Evolutionary conservation across 345 rosid genomes (phyloP), one percentile per base, ranked within the genome.

Genomic region (Pugionium cornutum): DNA sequence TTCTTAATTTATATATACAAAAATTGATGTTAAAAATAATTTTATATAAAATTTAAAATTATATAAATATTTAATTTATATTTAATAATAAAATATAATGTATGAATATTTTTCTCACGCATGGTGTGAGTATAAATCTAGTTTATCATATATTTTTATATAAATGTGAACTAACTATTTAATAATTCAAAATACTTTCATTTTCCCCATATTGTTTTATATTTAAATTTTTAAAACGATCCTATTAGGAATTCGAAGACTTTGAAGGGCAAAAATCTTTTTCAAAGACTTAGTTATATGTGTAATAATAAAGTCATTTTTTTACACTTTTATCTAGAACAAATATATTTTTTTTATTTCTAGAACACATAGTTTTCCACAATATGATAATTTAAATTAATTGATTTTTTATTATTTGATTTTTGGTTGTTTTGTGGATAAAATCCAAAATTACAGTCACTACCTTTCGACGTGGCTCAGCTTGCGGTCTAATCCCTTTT

Each of bases 231-330:
- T 1, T 40, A 8, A 40, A 40, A 2, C 8, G 68, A 66, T 59
- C 72, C 77, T 52, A 66, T 63, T 66, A 67, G 73, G 77, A 53
- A 60, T 44, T 45, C 2, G 46, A 54, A 67, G 73, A 74, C 77
- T 73, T 67, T 60, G 32, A 36, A 60, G 60, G 62, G 9, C 53
- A 67, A 52, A 67, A 52, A 67, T 74, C 64, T 8, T 47, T 60
- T 39, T 53, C 62, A 53, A 51, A 46, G 63, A 10, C 50, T 59
- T 32, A 30, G 39, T 31, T 66, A 1, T 29, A 35, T 44, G 18
- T 33, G 47, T 41, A 28, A 68, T 33, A 31, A 9, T 27, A 41
- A 63, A 59, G 51, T 61, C 73, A 46, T 54, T 56, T 37, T 10
- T 5, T 36, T 25, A 48, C 4, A 28, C 4, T 42, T 4, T 18